Evolutionary conservation across 2,329 filamentous ascomycete species (phyloP), one percentile per base, ranked within the genome.

Genomic region (Pseudogymnoascus verrucosus): DNA sequence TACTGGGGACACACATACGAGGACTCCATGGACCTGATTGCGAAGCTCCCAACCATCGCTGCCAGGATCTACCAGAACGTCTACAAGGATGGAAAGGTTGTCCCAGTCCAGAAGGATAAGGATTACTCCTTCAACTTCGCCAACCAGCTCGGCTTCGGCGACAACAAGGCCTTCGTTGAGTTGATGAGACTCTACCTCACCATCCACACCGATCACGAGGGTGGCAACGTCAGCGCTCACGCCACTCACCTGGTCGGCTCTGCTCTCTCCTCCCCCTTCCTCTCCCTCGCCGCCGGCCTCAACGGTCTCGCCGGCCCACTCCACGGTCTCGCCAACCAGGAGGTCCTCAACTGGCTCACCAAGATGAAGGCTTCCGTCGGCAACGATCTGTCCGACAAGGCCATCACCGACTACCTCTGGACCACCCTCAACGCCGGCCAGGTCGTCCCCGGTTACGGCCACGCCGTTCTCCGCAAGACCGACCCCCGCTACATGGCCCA

Each of bases 1-100:
- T 99, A 99, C 90, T 99, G 95, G 95, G 87, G 89, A 80, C 93
- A 98, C 86, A 97, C 93, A 73, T 99, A 96, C 75, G 95, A 99
- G 87, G 95, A 99, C 82, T 95, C 93, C 67, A 98, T 99, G 93
- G 93, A 99, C 82, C 84, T 99, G 78, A 99, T 99, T 78, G 95
- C 95, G 76, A 98, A 98, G 89, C 90, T 99, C 73, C 95, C 95
- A 77, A 97, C 91, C 78, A 97, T 99, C 74, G 95, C 95, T 69
- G 84, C 95, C 68, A 91, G 92, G 82, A 99, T 99, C 86, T 99
- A 99, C 89, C 95, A 96, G 84, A 99, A 99, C 79, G 89, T 98
- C 78, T 99, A 96, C 91, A 97, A 98, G 88, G 95, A 96, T 76
- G 95, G 95, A 82, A 98, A 98, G 89, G 93, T 99, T 71, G 90